Percentiles rank a stretch among this genome's conserved stretches.
Evolutionary conservation across 352 stramenopile species (phyloP).

Genomic region (Pythium periplocum): DNA sequence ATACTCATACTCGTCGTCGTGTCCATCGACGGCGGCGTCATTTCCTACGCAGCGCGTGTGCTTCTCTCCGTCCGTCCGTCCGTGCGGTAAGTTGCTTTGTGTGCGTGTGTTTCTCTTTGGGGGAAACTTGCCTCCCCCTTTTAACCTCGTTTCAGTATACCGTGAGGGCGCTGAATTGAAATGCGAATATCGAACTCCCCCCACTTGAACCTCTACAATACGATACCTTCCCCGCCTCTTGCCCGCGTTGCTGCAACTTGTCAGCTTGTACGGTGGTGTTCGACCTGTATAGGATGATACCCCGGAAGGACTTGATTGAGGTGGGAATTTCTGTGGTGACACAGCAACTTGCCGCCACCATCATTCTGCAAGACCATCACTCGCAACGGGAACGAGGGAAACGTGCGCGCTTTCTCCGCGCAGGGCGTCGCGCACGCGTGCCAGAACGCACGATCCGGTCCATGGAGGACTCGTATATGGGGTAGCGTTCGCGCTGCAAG

Average conservation of each 20-base stretch:
- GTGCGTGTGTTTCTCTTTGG: slow-evolving; percentile 21
- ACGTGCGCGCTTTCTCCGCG: too few species aligned
- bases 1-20: not conserved
- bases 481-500: too few species aligned
- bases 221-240: slow-evolving; percentile 1
- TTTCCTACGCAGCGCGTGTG: too few species aligned
- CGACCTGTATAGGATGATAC: slow-evolving; percentile 10
- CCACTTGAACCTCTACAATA: slow-evolving; percentile 4
- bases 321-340: slow-evolving; percentile 12
- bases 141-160: slow-evolving; percentile 19
- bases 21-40: not conserved
- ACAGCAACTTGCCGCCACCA: slow-evolving; percentile 60
- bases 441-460: too few species aligned
- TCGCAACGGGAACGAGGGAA: slow-evolving; percentile 3
- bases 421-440: too few species aligned
- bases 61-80: too few species aligned
- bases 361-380: slow-evolving; percentile 41
- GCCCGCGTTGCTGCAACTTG: slow-evolving; percentile 13
- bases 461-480: too few species aligned
- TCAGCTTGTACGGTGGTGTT: not conserved
- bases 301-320: slow-evolving; percentile 3
- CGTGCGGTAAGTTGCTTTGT: not conserved
- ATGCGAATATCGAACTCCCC: slow-evolving; percentile 18
- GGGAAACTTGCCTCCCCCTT: slow-evolving; percentile 18
- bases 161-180: not conserved